Evolutionary conservation across 306 rosid species (phyloP).

Genomic region (Cyamopsis tetragonoloba): DNA sequence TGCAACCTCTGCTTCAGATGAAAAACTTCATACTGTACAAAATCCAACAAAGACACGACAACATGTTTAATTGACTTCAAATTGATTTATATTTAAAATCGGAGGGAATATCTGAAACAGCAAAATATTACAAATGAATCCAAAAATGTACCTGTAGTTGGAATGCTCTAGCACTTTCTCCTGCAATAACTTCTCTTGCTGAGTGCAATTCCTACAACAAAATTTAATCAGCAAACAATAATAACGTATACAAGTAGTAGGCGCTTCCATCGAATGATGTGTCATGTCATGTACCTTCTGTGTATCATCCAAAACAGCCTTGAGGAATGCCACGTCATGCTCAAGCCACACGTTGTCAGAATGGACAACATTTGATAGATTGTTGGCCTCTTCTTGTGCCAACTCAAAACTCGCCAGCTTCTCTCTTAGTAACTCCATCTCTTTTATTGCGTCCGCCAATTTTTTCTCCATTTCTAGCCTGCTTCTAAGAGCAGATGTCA

Average conservation of each 20-base stretch:
- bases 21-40: slow-evolving; percentile 79
- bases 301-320: slow-evolving; percentile 93
- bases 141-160: slow-evolving; percentile 71
- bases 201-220: slow-evolving; percentile 75
- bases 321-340: slow-evolving; percentile 98
- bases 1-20: slow-evolving; percentile 94
- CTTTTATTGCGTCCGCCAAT: slow-evolving; percentile 50
- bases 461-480: slow-evolving; percentile 74
- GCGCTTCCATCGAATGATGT: neutral
- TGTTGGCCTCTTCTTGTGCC: slow-evolving; percentile 82
- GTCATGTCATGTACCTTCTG: slow-evolving; percentile 65
- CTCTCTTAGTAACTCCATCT: slow-evolving; percentile 72
- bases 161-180: slow-evolving; percentile 91
- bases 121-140: neutral
- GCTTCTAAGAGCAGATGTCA: slow-evolving; percentile 62
- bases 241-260: neutral
- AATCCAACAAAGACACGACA: slow-evolving; percentile 6
- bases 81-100: too few relatives aligned
- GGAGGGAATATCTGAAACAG: neutral
- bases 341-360: slow-evolving; percentile 94
- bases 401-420: slow-evolving; percentile 69
- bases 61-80: neutral
- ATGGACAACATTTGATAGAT: slow-evolving; percentile 78
- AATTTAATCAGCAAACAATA: neutral
- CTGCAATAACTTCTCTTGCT: slow-evolving; percentile 88